These are phyloP conservation scores for Kuraishia piskuri DNA, from an alignment of 805 yeast genomes.

Conservation along the genomic window DNA sequence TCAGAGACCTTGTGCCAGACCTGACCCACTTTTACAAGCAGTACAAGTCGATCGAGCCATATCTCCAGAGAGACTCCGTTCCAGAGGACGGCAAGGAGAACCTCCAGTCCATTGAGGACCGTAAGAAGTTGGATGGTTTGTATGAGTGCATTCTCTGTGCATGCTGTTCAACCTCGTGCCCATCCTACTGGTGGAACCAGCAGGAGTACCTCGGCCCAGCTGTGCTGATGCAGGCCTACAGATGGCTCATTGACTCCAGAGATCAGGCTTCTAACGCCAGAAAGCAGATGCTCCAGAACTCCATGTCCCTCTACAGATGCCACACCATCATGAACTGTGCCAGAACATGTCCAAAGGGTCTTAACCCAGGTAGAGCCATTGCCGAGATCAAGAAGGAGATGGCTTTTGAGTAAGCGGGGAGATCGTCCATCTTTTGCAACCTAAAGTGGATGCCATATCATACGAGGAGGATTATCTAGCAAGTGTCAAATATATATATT, in stretches of 20 bases:
- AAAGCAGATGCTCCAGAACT: constrained; percentile 86
- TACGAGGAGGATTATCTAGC: background rate
- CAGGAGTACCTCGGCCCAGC: constrained; percentile 99
- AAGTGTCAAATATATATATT: background rate
- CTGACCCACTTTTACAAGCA: constrained; percentile 96
- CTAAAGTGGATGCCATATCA: background rate
- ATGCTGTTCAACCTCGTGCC: constrained; percentile 97
- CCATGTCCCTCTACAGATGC: constrained; percentile 97
- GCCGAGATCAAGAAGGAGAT: constrained; percentile 93
- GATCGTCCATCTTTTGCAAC: background rate
- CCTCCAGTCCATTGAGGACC: constrained; percentile 83
- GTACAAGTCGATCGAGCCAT: constrained; percentile 96
- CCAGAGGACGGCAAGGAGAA: constrained; percentile 93
- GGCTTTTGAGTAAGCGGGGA: constrained; percentile 55
- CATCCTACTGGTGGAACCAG: constrained; percentile 99
- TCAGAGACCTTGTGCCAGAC: constrained; percentile 95
- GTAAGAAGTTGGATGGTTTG: constrained; percentile 93
- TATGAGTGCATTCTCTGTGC: constrained; percentile 98
- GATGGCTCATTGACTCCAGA: constrained; percentile 97
- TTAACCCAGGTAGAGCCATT: constrained; percentile 96
- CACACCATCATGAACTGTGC: constrained; percentile 99
- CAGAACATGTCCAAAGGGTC: constrained; percentile 93
- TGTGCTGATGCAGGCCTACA: constrained; percentile 96
- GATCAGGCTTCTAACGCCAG: constrained; percentile 81
- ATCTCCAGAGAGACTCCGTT: constrained; percentile 69